These are phyloP conservation scores for Byssothecium circinans DNA, from an alignment of 2,329 filamentous ascomycete genomes.

Conservation along the genomic window DNA sequence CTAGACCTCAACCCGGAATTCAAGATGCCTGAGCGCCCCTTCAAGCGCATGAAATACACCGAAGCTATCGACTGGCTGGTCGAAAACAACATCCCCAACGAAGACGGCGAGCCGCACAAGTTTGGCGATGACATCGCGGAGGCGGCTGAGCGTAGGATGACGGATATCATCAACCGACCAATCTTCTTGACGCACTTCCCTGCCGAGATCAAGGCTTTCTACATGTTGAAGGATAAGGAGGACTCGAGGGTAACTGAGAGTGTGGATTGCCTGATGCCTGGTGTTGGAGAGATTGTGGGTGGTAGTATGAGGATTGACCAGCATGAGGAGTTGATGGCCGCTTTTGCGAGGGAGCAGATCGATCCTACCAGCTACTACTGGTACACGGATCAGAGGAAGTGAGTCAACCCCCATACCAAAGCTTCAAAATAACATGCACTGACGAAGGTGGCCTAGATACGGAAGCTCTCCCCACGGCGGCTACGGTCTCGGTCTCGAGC, in stretches of 20 bases:
- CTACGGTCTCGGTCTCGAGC: slow-evolving; percentile 89
- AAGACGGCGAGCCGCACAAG: slow-evolving; percentile 83
- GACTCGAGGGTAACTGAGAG: slow-evolving; percentile 88
- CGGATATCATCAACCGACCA: slow-evolving; percentile 90
- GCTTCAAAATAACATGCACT: slow-evolving; percentile 11
- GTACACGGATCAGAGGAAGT: slow-evolving; percentile 98
- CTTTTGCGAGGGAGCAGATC: slow-evolving; percentile 85
- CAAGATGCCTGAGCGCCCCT: slow-evolving; percentile 77
- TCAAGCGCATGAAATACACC: slow-evolving; percentile 90
- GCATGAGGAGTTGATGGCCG: slow-evolving; percentile 80
- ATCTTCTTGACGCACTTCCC: slow-evolving; percentile 99
- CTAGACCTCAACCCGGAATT: slow-evolving; percentile 91
- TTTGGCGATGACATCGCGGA: slow-evolving; percentile 99
- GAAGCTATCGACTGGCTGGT: slow-evolving; percentile 94
- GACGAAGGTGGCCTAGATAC: slow-evolving; percentile 60
- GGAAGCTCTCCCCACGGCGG: slow-evolving; percentile 90
- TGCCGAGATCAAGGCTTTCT: slow-evolving; percentile 96
- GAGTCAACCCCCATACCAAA: slow-evolving; percentile 46
- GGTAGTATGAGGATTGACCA: slow-evolving; percentile 95
- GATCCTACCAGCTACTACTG: slow-evolving; percentile 88
- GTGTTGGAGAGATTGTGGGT: slow-evolving; percentile 95
- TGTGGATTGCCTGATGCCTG: slow-evolving; percentile 86
- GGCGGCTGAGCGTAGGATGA: slow-evolving; percentile 95
- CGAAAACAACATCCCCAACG: slow-evolving; percentile 88
- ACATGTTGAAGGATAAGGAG: slow-evolving; percentile 87